phyloP scores from a whole-genome alignment of 768 basidiomycete genomes.

The Suillus subalutaceus region DNA sequence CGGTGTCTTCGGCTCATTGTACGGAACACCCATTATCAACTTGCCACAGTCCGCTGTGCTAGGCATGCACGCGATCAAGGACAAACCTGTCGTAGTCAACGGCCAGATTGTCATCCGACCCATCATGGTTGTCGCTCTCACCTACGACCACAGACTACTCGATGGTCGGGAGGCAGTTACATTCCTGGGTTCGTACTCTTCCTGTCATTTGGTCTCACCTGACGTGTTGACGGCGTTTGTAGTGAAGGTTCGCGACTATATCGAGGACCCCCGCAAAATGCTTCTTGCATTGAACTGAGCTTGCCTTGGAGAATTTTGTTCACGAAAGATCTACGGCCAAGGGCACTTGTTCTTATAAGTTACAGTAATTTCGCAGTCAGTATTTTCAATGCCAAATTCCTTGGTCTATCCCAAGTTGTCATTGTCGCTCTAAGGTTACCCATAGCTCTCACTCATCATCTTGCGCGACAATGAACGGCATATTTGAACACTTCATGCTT shows the following conservation, averaged over 20 bases:
- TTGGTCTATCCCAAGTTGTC: background rate
- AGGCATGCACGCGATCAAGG: slow-evolving; percentile 96
- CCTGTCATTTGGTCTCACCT: background rate
- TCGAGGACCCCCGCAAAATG: slow-evolving; percentile 96
- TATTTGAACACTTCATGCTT: background rate
- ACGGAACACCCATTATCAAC: slow-evolving; percentile 99
- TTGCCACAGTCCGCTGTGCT: slow-evolving; percentile 93
- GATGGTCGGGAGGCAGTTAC: slow-evolving; percentile 97
- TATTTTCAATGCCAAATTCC: background rate
- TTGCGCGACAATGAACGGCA: background rate
- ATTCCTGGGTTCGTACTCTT: slow-evolving; percentile 80
- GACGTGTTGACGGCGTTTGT: slow-evolving; percentile 12
- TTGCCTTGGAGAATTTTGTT: background rate
- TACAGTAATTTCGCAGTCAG: background rate
- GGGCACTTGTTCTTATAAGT: background rate
- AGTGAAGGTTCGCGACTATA: slow-evolving; percentile 93
- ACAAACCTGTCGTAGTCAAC: slow-evolving; percentile 85
- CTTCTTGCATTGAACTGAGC: slow-evolving; percentile 46
- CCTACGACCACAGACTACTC: slow-evolving; percentile 94
- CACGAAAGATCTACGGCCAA: background rate
- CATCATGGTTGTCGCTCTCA: slow-evolving; percentile 93
- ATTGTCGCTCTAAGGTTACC: background rate
- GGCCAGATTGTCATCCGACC: slow-evolving; percentile 97
- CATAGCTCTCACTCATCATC: background rate
- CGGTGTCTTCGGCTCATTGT: slow-evolving; percentile 96